Evolutionary conservation across 768 basidiomycete species (phyloP).

Genomic region (Phylloporus sp.): DNA sequence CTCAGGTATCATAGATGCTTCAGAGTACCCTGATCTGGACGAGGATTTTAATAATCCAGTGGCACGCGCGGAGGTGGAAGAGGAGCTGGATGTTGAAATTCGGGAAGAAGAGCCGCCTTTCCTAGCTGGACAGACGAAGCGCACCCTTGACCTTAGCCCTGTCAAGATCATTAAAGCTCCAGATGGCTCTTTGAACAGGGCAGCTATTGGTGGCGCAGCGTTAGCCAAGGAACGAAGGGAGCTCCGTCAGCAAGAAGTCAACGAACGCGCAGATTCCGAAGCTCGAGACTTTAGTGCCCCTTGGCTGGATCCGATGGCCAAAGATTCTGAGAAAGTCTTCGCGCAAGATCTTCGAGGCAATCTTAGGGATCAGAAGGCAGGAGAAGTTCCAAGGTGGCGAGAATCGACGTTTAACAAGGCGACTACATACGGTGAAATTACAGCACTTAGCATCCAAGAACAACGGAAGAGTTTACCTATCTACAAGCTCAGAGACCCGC

Average conservation of each 20-base stretch:
- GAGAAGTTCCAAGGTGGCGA: conserved; percentile 87
- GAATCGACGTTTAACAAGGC: conserved; percentile 92
- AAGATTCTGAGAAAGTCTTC: conserved; percentile 79
- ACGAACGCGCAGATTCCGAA: conserved; percentile 92
- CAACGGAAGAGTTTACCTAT: conserved; percentile 91
- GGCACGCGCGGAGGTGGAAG: conserved; percentile 84
- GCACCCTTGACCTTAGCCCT: conserved; percentile 91
- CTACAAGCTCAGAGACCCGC: conserved; percentile 86
- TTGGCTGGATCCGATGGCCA: conserved; percentile 98
- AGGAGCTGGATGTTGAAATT: conserved; percentile 96
- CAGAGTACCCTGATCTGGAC: conserved; percentile 92
- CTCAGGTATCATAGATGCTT: conserved; percentile 85
- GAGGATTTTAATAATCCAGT: conserved; percentile 77
- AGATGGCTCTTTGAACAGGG: conserved; percentile 93
- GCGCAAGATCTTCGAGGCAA: conserved; percentile 89
- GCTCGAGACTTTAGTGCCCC: conserved; percentile 92
- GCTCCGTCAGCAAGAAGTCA: conserved; percentile 88
- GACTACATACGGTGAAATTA: conserved; percentile 93
- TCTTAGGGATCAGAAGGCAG: conserved; percentile 76
- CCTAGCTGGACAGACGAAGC: conserved; percentile 93
- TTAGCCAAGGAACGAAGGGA: conserved; percentile 95
- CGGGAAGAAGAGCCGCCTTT: conserved; percentile 97
- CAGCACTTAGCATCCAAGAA: conserved; percentile 85
- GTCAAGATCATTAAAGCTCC: conserved; percentile 99
- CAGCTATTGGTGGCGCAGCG: conserved; percentile 90